Conservation (phyloP, 495 filamentous ascomycete species). For the Pseudomonodictys pantanalensis region DNA sequence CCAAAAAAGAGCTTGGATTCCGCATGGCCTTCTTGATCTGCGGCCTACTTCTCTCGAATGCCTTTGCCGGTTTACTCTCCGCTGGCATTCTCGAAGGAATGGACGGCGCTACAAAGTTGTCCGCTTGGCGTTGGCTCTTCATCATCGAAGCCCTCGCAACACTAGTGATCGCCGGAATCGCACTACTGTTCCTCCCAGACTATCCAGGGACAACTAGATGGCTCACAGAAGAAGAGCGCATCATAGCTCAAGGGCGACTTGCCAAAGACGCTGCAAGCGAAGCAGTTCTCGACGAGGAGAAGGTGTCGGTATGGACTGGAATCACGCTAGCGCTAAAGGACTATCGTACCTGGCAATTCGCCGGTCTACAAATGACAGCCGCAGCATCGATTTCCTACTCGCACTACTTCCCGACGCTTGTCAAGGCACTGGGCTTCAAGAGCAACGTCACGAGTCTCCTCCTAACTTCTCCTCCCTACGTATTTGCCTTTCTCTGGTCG, state of each 20-base stretch:
- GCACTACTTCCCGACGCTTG: conserved; percentile 57
- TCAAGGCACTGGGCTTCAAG: conserved; percentile 52
- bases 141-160: conserved; percentile 45
- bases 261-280: conserved; percentile 39
- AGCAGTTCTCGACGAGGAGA: conserved; percentile 31
- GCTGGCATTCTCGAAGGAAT: conserved; percentile 41
- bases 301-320: conserved; percentile 38
- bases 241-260: conserved; percentile 28
- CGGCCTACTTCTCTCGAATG: conserved; percentile 32
- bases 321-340: conserved; percentile 42
- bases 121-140: conserved; percentile 33
- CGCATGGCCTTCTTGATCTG: conserved; percentile 52
- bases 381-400: conserved; percentile 45
- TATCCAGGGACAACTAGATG: conserved; percentile 10
- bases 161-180: conserved; percentile 44
- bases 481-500: no score
- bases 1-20: conserved; percentile 53
- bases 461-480: conserved; percentile 53
- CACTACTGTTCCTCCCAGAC: conserved; percentile 25
- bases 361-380: conserved; percentile 35
- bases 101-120: conserved; percentile 26
- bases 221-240: conserved; percentile 18
- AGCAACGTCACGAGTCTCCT: conserved; percentile 52
- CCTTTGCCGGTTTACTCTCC: conserved; percentile 53
- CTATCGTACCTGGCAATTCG: conserved; percentile 44